A percentile compares a stretch with the other conserved stretches of the same genome.
phyloP scores from a whole-genome alignment of 2,329 filamentous ascomycete genomes.

The Cyanodermella asteris region DNA sequence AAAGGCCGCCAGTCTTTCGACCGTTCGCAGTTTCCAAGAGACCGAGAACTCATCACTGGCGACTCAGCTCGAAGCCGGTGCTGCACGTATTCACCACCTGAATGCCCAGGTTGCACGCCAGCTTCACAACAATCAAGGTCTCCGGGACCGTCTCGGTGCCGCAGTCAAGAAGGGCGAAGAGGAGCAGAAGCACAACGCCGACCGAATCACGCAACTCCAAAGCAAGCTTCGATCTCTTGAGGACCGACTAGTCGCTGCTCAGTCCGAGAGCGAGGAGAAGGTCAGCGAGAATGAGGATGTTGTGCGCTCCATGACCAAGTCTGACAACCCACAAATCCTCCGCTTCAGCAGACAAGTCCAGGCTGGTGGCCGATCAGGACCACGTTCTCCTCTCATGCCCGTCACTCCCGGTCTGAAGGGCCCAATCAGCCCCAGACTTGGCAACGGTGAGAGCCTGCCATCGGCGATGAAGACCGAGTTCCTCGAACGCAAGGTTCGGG shows the following conservation, averaged over 20 bases:
- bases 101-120: slow-evolving; percentile 61
- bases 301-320: slow-evolving; percentile 51
- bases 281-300: slow-evolving; percentile 74
- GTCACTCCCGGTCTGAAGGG: slow-evolving; percentile 38
- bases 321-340: slow-evolving; percentile 53
- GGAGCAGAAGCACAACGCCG: slow-evolving; percentile 59
- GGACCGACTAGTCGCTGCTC: slow-evolving; percentile 61
- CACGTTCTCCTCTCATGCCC: slow-evolving; percentile 39
- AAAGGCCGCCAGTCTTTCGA: slow-evolving; percentile 36
- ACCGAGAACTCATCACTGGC: slow-evolving; percentile 42
- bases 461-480: slow-evolving; percentile 53
- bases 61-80: slow-evolving; percentile 49
- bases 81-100: slow-evolving; percentile 57
- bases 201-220: slow-evolving; percentile 68
- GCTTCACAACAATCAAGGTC: slow-evolving; percentile 50
- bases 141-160: slow-evolving; percentile 55
- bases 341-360: slow-evolving; percentile 25
- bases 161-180: slow-evolving; percentile 67
- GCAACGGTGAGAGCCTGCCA: slow-evolving; percentile 34
- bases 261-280: slow-evolving; percentile 68
- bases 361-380: slow-evolving; percentile 14
- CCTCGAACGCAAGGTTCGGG: slow-evolving; percentile 56
- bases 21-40: slow-evolving; percentile 31
- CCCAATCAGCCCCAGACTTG: slow-evolving; percentile 36
- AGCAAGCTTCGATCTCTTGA: slow-evolving; percentile 60